Conservation (phyloP, 768 basidiomycete species). For the Lepiota venenata region DNA sequence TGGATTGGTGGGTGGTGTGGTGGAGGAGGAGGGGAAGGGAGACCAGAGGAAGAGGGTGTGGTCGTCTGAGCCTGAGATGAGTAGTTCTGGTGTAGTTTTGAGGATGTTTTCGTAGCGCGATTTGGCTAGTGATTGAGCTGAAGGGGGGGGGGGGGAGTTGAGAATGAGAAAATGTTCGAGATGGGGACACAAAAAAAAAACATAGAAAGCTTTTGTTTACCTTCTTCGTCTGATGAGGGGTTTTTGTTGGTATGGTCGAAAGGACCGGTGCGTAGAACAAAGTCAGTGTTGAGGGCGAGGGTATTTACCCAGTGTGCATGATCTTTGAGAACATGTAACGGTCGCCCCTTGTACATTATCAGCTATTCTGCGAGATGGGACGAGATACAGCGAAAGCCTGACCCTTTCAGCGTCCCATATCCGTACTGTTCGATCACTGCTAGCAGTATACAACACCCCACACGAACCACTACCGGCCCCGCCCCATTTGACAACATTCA, state of each 20-base stretch:
- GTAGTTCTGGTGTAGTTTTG: slow-evolving; percentile 65
- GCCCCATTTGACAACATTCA: slow-evolving; percentile 96
- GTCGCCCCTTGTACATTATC: slow-evolving; percentile 59
- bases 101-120: slow-evolving; percentile 75
- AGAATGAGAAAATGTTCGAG: not conserved
- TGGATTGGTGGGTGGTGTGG: slow-evolving; percentile 25
- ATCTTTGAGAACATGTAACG: slow-evolving; percentile 82
- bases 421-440: slow-evolving; percentile 90
- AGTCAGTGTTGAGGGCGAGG: slow-evolving; percentile 92
- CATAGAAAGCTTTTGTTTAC: slow-evolving; percentile 46
- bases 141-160: not conserved
- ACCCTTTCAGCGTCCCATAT: slow-evolving; percentile 89
- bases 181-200: not conserved
- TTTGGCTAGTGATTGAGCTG: slow-evolving; percentile 75
- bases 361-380: not conserved
- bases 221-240: slow-evolving; percentile 80
- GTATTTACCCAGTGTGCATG: slow-evolving; percentile 99
- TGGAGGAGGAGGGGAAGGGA: slow-evolving; percentile 52
- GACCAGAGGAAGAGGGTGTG: slow-evolving; percentile 98
- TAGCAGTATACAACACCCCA: slow-evolving; percentile 91
- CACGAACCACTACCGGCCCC: slow-evolving; percentile 61
- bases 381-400: slow-evolving; percentile 16
- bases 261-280: slow-evolving; percentile 90
- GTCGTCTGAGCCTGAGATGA: slow-evolving; percentile 97
- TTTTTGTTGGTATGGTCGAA: slow-evolving; percentile 86